Evolutionary conservation across 306 rosid genomes (phyloP).

Genomic region (Pterocarpus macrocarpus): DNA sequence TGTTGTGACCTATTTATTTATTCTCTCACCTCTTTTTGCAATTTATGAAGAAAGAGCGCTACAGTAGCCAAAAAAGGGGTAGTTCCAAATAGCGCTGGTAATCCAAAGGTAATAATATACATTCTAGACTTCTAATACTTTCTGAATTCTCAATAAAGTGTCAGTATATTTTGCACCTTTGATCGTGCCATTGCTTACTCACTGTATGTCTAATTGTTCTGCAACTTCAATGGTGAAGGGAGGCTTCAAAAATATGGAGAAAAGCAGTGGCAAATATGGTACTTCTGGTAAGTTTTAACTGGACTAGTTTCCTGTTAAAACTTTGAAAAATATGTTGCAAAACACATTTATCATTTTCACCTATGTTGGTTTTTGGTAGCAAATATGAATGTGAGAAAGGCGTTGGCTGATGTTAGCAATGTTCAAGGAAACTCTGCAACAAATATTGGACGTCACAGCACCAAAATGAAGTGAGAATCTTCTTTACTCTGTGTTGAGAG

Average conservation of each 20-base stretch:
- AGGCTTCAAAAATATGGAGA: constrained; percentile 57
- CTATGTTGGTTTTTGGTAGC: constrained; percentile 50
- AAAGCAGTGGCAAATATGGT: constrained; percentile 52
- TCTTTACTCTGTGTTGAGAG: constrained; percentile 33
- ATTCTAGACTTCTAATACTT: constrained; percentile 35
- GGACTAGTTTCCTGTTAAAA: not conserved
- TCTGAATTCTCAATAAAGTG: constrained; percentile 19
- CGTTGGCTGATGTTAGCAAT: constrained; percentile 87
- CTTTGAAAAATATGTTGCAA: constrained; percentile 3
- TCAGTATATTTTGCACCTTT: constrained; percentile 21
- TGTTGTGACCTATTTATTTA: not conserved
- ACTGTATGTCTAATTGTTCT: constrained; percentile 34
- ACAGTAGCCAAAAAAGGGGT: constrained; percentile 51
- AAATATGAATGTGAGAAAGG: constrained; percentile 61
- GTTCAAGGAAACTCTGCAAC: constrained; percentile 54
- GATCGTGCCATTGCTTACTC: constrained; percentile 13
- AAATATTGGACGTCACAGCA: constrained; percentile 49
- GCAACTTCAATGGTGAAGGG: constrained; percentile 55
- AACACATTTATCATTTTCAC: constrained; percentile 7
- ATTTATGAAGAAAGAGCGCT: constrained; percentile 53
- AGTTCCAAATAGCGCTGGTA: constrained; percentile 41
- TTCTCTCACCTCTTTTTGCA: constrained; percentile 35
- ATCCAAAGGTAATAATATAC: constrained; percentile 58
- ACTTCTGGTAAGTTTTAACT: constrained; percentile 60
- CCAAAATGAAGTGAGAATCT: constrained; percentile 70